Base-by-base conservation (phyloP, 1,284 basidiomycete species). In the Vanrija humicola region DNA sequence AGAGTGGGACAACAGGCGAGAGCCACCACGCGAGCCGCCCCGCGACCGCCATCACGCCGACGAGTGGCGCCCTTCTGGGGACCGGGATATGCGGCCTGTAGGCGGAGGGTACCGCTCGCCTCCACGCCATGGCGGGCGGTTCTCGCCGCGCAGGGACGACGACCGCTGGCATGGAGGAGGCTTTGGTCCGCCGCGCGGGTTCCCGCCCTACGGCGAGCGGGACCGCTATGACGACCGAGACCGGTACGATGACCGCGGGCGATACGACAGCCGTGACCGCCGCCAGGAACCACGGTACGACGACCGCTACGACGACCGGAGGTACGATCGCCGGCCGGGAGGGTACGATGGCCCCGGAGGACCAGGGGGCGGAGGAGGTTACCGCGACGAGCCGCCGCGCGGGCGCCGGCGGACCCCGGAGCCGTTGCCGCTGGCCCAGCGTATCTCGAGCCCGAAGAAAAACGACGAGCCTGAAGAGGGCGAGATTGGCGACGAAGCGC, bases 401-500 rank as follows among this genome's bases (percentile, higher is more conserved):
- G 34, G 34, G 34, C 34, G 34, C 14, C 7, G 34, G 34, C 34
- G 23, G 16, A 21, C 21, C 15, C 26, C 43, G 43, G 10, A 9
- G 19, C 43, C 43, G 21, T 4, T n/a, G 2, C n/a, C 16, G 6
- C 21, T 28, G 23, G 34, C 34, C 12, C 34, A 34, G 34, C 34
- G 34, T 15, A 8, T 34, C 12, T 34, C 34, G 12, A 34, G 34
- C 34, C 34, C 34, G 39, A 29, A 18, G 14, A 38, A 48, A 43
- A 14, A 47, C 16, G 39, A 15, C 19, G 58, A 59, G 34, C 34
- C 34, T 14, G 34, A 34, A 39, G 54, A 55, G 21, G 53, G 42
- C n/a, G 48, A 50, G 54, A 29, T 51, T 25, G 45, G 43, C 16
- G 52, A 53, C 19, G 56, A 49, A 4, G 56, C 43, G 29, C 40